phyloP scores from a whole-genome alignment of 2,329 filamentous ascomycete species.

The Penicillium frequentans region DNA sequence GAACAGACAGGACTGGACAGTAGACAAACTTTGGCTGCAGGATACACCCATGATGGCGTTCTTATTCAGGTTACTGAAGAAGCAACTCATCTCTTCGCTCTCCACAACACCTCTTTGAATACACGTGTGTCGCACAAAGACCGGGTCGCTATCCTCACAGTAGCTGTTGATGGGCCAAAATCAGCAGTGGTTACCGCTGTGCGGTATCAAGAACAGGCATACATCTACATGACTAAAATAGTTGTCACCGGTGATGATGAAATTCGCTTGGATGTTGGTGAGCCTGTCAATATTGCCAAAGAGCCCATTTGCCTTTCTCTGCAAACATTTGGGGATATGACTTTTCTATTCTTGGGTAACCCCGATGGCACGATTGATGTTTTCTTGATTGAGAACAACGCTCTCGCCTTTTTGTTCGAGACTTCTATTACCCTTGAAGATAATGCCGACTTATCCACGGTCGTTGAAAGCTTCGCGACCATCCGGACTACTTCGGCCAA shows the following conservation, averaged over 20 bases:
- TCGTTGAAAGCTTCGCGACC: conserved; percentile 36
- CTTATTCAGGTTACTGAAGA: conserved; percentile 46
- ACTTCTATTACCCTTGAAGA: conserved; percentile 23
- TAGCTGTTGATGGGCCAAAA: conserved; percentile 30
- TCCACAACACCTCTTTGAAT: conserved; percentile 20
- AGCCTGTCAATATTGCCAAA: conserved; percentile 26
- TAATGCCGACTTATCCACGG: conserved; percentile 32
- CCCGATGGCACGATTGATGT: conserved; percentile 37
- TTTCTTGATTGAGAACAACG: conserved; percentile 26
- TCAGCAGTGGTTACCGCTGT: conserved; percentile 31
- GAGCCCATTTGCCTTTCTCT: conserved; percentile 40
- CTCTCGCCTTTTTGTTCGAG: conserved; percentile 24
- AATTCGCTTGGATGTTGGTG: conserved; percentile 23
- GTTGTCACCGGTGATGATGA: conserved; percentile 11
- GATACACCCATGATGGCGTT: conserved; percentile 33
- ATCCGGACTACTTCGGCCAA: conserved; percentile 19
- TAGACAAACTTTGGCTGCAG: conserved; percentile 46
- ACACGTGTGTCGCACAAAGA: conserved; percentile 22
- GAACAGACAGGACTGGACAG: conserved; percentile 42
- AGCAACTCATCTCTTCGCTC: conserved; percentile 34
- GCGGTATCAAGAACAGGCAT: conserved; percentile 24
- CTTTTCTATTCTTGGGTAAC: conserved; percentile 43
- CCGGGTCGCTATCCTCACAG: conserved; percentile 27
- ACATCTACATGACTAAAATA: conserved; percentile 30
- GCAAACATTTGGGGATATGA: conserved; percentile 25